Evolutionary conservation across 495 filamentous ascomycete genomes (phyloP).

Genomic region (Elasticomyces elasticus): DNA sequence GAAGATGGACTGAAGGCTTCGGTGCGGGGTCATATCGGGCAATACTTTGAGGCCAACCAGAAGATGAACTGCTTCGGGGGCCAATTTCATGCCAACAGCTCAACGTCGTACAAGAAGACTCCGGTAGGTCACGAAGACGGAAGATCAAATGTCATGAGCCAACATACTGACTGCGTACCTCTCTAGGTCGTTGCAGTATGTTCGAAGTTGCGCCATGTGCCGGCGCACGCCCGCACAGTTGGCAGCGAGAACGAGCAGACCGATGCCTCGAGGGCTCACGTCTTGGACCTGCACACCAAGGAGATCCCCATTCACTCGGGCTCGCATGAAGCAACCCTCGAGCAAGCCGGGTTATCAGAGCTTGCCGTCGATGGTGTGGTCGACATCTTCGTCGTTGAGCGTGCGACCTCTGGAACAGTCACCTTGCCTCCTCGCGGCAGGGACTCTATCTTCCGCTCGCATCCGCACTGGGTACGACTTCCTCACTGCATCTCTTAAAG

Average conservation of each 20-base stretch:
- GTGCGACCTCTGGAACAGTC: constrained; percentile 18
- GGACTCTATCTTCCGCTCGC: constrained; percentile 4
- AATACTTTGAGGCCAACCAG: constrained; percentile 2
- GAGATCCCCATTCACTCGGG: constrained; percentile 19
- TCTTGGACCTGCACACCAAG: constrained; percentile 20
- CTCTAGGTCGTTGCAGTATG: constrained; percentile 11
- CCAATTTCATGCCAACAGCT: not conserved
- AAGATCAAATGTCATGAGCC: too few species aligned
- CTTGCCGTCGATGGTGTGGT: constrained; percentile 24
- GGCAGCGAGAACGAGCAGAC: not conserved
- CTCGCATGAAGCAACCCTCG: constrained; percentile 12
- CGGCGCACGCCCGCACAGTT: constrained; percentile 4
- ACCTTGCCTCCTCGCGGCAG: not conserved
- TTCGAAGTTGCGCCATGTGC: constrained; percentile 8
- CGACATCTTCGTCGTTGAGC: constrained; percentile 26
- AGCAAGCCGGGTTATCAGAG: constrained; percentile 12
- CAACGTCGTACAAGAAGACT: constrained; percentile 3
- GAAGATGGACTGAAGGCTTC: not conserved
- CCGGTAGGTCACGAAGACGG: too few species aligned
- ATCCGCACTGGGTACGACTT: constrained; percentile 15
- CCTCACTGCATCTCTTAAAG: constrained; percentile 23
- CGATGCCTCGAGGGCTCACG: constrained; percentile 10
- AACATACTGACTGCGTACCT: too few species aligned
- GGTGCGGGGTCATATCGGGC: constrained; percentile 1
- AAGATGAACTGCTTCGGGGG: not conserved